Percentiles rank a stretch among this genome's conserved stretches.
Conservation (phyloP, 805 yeast genomes). For the Cyberlindnera veronae region DNA sequence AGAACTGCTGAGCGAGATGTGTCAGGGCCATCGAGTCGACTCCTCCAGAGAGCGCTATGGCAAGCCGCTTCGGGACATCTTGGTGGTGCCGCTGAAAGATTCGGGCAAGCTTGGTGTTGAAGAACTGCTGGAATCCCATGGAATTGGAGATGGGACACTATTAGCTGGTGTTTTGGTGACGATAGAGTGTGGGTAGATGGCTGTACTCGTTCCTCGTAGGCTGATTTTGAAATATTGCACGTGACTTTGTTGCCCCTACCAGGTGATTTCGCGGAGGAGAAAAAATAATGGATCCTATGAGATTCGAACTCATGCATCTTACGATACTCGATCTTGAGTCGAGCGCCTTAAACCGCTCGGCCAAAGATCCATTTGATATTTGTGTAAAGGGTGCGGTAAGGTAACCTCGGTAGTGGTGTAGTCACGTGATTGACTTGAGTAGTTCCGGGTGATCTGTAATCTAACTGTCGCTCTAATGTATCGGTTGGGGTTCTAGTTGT, state of each 20-base stretch:
- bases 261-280: not conserved
- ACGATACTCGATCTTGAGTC: constrained; percentile 24
- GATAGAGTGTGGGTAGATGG: too few species aligned
- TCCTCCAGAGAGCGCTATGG: constrained; percentile 74
- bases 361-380: constrained; percentile 18
- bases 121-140: constrained; percentile 5
- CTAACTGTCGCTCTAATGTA: too few species aligned
- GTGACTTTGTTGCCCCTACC: constrained; percentile 4
- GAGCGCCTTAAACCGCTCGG: constrained; percentile 25
- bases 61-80: constrained; percentile 32
- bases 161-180: not conserved
- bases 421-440: too few species aligned
- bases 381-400: not conserved
- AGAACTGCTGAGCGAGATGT: constrained; percentile 41
- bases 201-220: too few species aligned
- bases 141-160: too few species aligned
- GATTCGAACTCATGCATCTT: constrained; percentile 25
- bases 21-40: constrained; percentile 76
- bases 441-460: too few species aligned
- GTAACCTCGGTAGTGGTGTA: too few species aligned
- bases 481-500: too few species aligned
- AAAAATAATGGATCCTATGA: constrained; percentile 23
- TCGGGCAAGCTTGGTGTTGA: constrained; percentile 6
- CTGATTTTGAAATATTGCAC: not conserved
- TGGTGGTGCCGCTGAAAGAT: constrained; percentile 9